Percentiles rank a stretch among this genome's conserved stretches.
Conservation (phyloP, 192 early-diverging fungal species). For the Gigaspora rosea region DNA sequence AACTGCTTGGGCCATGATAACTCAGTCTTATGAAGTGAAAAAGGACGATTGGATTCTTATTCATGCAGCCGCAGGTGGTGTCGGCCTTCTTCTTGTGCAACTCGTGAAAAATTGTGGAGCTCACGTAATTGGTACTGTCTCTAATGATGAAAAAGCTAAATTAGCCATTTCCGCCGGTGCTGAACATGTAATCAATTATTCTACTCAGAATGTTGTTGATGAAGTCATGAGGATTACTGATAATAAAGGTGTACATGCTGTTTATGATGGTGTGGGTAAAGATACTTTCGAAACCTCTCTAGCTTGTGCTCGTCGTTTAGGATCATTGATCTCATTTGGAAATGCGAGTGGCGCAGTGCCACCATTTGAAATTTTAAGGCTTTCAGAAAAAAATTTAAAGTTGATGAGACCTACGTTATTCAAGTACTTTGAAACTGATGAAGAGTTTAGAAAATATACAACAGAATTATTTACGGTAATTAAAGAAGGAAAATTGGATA, state of each 20-base stretch:
- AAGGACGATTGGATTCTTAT: conserved; percentile 79
- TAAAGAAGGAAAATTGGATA: conserved; percentile 57
- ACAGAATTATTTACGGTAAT: conserved; percentile 65
- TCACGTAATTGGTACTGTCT: conserved; percentile 84
- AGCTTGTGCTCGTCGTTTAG: conserved; percentile 61
- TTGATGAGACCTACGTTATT: conserved; percentile 77
- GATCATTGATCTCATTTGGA: conserved; percentile 83
- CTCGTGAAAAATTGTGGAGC: conserved; percentile 76
- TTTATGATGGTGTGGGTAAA: conserved; percentile 93
- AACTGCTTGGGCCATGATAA: conserved; percentile 77
- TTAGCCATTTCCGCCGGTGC: conserved; percentile 64
- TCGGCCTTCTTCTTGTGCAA: conserved; percentile 80
- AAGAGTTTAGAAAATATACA: conserved; percentile 67
- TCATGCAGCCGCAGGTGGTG: conserved; percentile 90
- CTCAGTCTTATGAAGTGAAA: conserved; percentile 70
- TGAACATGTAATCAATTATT: conserved; percentile 75
- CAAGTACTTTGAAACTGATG: conserved; percentile 64
- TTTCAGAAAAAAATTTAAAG: conserved; percentile 71
- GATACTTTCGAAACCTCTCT: conserved; percentile 78
- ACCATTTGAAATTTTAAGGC: conserved; percentile 55
- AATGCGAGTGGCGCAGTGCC: conserved; percentile 82
- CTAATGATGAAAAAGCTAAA: conserved; percentile 68
- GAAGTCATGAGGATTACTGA: conserved; percentile 74
- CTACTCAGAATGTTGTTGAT: conserved; percentile 53
- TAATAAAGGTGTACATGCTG: conserved; percentile 75